Base-by-base conservation (phyloP, 768 basidiomycete genomes). In the Leccinum barrowsii region DNA sequence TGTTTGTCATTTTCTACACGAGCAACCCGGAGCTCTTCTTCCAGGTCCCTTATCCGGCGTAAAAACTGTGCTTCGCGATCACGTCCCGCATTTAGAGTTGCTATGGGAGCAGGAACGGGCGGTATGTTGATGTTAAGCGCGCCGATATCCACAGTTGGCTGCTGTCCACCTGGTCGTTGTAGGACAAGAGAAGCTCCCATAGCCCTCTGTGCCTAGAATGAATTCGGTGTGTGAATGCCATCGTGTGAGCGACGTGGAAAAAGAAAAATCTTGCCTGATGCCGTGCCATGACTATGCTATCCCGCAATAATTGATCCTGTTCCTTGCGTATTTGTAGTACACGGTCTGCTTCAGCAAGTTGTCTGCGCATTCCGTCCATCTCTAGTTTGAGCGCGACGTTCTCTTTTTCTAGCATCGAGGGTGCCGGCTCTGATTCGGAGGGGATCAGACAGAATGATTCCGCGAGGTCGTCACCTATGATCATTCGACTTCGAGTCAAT, bases 391-490 rank as follows among this genome's bases (percentile, higher is more conserved):
- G 78, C 7, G 76, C 65, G 1, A 71, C 67, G 62, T 94, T 94
- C 68, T 94, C 90, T 68, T 80, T 84, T 70, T 81, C 83, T 34
- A 91, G 74, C 1, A 72, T 70, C 17, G 76, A 70, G 4, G 77
- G 70, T 30, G 83, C 74, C 6, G 80, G 70, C 52, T 85, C 85
- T 28, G 81, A 73, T 32, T 81, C 84, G 6, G 83, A 81, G 0
- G 90, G 87, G 50, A 93, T 81, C 35, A 93, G 68, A 63, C 80
- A 90, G 68, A 92, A 92, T 0, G 90, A 92, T 62, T 89, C 91
- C 1, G 90, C 87, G 57, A 90, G 79, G 32, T 89, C 86, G 62
- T 86, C 83, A 28, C 80, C 85, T 83, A 28, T 47, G 58, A 48
- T 40, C 13, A 47, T 37, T 56, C 24, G 32, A 51, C 32, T 56